These are phyloP conservation scores for Sclerotinia glacialis DNA, from an alignment of 2,329 filamentous ascomycete species.

Conservation along the genomic window DNA sequence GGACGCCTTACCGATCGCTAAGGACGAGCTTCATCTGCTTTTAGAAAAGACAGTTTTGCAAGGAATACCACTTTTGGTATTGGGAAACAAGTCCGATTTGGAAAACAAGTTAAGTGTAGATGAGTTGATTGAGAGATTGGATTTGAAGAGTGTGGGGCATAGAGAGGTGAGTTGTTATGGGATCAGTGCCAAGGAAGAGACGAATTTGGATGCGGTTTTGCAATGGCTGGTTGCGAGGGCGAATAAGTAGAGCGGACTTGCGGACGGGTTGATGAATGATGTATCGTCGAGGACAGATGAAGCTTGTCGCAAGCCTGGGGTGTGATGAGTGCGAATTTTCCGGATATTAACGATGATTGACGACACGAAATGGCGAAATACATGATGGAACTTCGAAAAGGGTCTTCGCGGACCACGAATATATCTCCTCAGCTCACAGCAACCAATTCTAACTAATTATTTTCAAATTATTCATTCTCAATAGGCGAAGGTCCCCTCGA, in stretches of 20 bases:
- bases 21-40: slow-evolving; percentile 87
- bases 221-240: slow-evolving; percentile 94
- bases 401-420: slow-evolving; percentile 47
- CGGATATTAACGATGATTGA: slow-evolving; percentile 43
- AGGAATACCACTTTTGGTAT: slow-evolving; percentile 86
- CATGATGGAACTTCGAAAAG: slow-evolving; percentile 35
- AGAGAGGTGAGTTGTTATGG: slow-evolving; percentile 98
- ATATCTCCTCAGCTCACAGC: slow-evolving; percentile 42
- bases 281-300: neutral
- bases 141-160: slow-evolving; percentile 83
- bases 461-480: slow-evolving; percentile 23
- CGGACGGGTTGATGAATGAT: neutral
- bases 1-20: slow-evolving; percentile 75
- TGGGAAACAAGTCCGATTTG: slow-evolving; percentile 97
- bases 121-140: slow-evolving; percentile 88
- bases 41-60: slow-evolving; percentile 80
- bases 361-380: slow-evolving; percentile 47
- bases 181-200: slow-evolving; percentile 98
- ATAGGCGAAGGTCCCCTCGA: neutral
- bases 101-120: slow-evolving; percentile 89
- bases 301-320: slow-evolving; percentile 6
- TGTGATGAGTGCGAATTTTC: slow-evolving; percentile 9
- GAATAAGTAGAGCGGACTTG: slow-evolving; percentile 55
- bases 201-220: slow-evolving; percentile 93
- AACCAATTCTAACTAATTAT: slow-evolving; percentile 20